Percentiles rank a stretch among this genome's conserved stretches.
phyloP scores from a whole-genome alignment of 768 basidiomycete species.

The Calocybe gangraenosa region DNA sequence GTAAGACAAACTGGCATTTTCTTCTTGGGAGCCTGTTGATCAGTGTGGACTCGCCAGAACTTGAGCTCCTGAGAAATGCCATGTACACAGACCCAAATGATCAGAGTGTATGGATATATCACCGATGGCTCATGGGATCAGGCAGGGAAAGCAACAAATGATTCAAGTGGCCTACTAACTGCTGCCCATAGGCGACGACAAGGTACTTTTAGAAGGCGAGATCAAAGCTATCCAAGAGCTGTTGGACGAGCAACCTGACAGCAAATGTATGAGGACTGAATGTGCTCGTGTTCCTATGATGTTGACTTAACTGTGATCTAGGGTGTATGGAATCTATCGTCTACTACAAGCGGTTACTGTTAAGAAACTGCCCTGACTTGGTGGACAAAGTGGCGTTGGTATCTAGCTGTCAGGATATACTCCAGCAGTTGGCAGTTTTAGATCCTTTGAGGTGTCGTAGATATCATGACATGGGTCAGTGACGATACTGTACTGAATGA shows the following conservation, averaged over 20 bases:
- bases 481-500: no score
- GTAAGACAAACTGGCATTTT: conserved; percentile 31
- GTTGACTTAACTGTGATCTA: conserved; percentile 25
- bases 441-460: conserved; percentile 65
- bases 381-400: conserved; percentile 5
- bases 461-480: conserved; percentile 64
- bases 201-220: conserved; percentile 62
- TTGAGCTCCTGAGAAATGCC: conserved; percentile 88
- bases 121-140: conserved; percentile 90
- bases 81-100: conserved; percentile 96
- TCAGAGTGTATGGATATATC: conserved; percentile 98
- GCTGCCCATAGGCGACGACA: conserved; percentile 47
- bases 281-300: not conserved
- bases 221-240: conserved; percentile 79
- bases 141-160: conserved; percentile 39
- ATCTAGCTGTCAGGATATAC: conserved; percentile 32
- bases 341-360: conserved; percentile 71
- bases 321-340: conserved; percentile 96
- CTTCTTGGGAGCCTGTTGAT: not conserved
- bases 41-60: conserved; percentile 50
- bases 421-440: conserved; percentile 37
- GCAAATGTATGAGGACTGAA: conserved; percentile 66
- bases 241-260: conserved; percentile 84
- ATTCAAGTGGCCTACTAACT: conserved; percentile 1
- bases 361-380: conserved; percentile 38